Evolutionary conservation across 1,284 basidiomycete genomes (phyloP), one percentile per base, ranked within the genome.

Genomic region (Chalciporus piperatoides): DNA sequence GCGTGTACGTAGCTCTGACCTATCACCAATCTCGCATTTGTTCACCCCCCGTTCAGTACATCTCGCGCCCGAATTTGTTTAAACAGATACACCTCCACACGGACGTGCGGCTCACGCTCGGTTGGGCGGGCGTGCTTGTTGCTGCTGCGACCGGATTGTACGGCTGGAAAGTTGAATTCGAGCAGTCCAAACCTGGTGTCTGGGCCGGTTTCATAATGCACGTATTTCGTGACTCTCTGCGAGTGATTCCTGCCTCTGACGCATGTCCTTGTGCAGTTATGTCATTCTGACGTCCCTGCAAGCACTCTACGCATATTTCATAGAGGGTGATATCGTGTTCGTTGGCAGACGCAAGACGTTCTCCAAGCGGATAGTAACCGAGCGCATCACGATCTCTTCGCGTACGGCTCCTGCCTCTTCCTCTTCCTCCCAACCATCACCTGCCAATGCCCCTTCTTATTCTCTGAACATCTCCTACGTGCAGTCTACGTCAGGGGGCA

Each of bases 81-180:
- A 90, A 87, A 53, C 86, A 90, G 63, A 91, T 85, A 44, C 79
- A 92, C 65, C 73, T 82, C 37, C 92, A 96, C 62, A 90, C 90
- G 2, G 92, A 94, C 60, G 83, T 95, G 14, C 82, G 90, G 40
- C 79, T 96, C 42, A 82, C 74, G 0, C 76, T 95, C 11, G 93
- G 92, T 17, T 95, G 90, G 84, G 75, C 84, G 9, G 83, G 86
- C 49, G 87, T 93, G 37, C 75, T 92, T 51, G 76, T 93, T 17
- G 89, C 91, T 27, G 79, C 77, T 28, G 85, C 79, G 5, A 90
- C 89, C n/a, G 86, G 83, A 19, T 72, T 89, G 41, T 94, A 95
- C 61, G 88, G 90, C 38, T 91, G 84, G 69, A 84, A 86, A 62
- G 74, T 86, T 49, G 82, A 88, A n/a, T 96, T 94, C 65, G 89